A percentile compares a stretch with the other conserved stretches of the same genome.
Evolutionary conservation across 2,329 filamentous ascomycete genomes (phyloP).

Genomic region (Botrytis porri): DNA sequence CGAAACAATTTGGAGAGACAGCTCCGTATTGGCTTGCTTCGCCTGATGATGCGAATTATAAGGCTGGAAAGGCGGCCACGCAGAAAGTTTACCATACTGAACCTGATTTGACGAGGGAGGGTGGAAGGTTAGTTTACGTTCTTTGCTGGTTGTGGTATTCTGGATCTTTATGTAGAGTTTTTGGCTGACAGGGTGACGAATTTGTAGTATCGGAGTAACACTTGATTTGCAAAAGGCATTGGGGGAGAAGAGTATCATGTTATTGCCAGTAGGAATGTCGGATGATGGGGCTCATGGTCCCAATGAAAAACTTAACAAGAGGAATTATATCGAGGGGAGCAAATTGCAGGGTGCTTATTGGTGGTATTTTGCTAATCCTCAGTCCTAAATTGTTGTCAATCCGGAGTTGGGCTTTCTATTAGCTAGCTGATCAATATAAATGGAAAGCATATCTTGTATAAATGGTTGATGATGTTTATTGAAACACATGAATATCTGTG

Average conservation of each 20-base stretch:
- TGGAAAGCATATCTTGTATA: not conserved
- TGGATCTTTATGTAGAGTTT: not conserved
- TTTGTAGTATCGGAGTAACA: slow-evolving; percentile 1
- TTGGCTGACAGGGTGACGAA: not conserved
- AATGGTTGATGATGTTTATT: not conserved
- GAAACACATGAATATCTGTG: not conserved
- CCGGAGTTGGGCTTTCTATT: not conserved
- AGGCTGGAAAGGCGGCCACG: not conserved
- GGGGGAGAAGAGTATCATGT: slow-evolving; percentile 14
- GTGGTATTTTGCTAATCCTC: slow-evolving; percentile 12
- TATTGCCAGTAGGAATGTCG: slow-evolving; percentile 12
- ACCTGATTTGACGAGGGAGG: slow-evolving; percentile 16
- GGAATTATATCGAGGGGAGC: slow-evolving; percentile 11
- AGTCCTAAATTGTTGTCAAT: not conserved
- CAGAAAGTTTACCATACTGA: slow-evolving; percentile 1
- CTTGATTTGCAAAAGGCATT: slow-evolving; percentile 10
- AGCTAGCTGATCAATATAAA: not conserved
- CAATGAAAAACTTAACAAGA: slow-evolving; percentile 10
- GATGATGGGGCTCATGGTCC: slow-evolving; percentile 14
- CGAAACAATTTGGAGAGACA: not conserved
- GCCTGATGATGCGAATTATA: not conserved
- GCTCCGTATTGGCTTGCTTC: slow-evolving; percentile 1
- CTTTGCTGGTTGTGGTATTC: not conserved
- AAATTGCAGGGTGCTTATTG: slow-evolving; percentile 14
- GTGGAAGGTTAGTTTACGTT: slow-evolving; percentile 1